Evolutionary conservation across 306 rosid species (phyloP).

Genomic region (Trichosanthes cucumerina): DNA sequence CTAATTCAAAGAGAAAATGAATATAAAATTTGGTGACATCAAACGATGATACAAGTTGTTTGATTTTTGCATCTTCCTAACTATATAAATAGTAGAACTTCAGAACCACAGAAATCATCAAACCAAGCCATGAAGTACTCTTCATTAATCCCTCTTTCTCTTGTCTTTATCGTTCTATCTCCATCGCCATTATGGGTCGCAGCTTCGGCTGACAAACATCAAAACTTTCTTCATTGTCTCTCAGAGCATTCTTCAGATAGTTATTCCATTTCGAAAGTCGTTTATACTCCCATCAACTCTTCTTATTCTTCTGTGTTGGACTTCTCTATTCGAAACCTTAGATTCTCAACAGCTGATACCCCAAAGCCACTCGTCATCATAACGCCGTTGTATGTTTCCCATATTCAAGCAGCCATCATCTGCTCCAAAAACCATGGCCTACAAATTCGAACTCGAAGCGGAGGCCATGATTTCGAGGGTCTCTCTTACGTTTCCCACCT

Average conservation of each 20-base stretch:
- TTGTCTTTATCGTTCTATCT: neutral
- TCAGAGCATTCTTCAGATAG: neutral
- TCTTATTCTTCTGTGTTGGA: neutral
- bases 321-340: neutral
- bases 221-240: neutral
- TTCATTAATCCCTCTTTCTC: neutral
- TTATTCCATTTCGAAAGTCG: neutral
- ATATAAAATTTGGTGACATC: no score
- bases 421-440: neutral
- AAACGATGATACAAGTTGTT: neutral
- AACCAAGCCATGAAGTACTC: neutral
- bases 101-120: neutral
- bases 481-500: neutral
- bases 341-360: neutral
- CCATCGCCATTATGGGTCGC: neutral
- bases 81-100: neutral
- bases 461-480: slow-evolving; percentile 3
- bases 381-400: neutral
- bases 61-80: neutral
- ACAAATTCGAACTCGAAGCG: neutral
- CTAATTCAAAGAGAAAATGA: no score
- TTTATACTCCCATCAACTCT: neutral
- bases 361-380: neutral
- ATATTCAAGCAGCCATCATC: neutral
- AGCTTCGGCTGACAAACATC: neutral